phyloP scores from a whole-genome alignment of 2,329 filamentous ascomycete genomes.

The Nemania bipapillata region DNA sequence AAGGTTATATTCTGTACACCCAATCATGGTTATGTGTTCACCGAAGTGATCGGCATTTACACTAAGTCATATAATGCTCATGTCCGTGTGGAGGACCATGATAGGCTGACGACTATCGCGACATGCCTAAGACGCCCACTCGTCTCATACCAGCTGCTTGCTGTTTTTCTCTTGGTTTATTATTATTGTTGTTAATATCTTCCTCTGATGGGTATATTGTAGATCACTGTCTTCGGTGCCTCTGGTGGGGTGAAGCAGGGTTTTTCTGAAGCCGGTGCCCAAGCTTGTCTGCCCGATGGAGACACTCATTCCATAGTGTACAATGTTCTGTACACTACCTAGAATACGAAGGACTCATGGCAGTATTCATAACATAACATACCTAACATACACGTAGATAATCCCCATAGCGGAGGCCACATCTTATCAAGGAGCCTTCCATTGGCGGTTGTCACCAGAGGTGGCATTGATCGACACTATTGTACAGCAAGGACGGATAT shows the following conservation, averaged over 20 bases:
- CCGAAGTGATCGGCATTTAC: slow-evolving; percentile 23
- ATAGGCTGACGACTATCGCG: slow-evolving; percentile 12
- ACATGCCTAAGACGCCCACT: slow-evolving; percentile 11
- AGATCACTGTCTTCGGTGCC: slow-evolving; percentile 23
- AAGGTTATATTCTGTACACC: slow-evolving; percentile 5
- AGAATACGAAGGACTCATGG: slow-evolving; percentile 7
- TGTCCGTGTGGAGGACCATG: slow-evolving; percentile 18
- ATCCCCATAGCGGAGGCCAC: slow-evolving; percentile 23
- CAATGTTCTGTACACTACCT: background rate
- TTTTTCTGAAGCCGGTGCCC: slow-evolving; percentile 20
- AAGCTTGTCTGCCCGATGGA: slow-evolving; percentile 22
- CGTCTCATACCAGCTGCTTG: slow-evolving; percentile 9
- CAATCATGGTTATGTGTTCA: slow-evolving; percentile 16
- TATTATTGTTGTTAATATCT: background rate
- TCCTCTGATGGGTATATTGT: background rate
- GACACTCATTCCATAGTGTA: slow-evolving; percentile 15
- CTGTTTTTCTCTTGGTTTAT: background rate
- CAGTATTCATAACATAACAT: slow-evolving; percentile 20
- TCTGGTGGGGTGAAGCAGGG: slow-evolving; percentile 19
- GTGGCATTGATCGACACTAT: slow-evolving; percentile 17
- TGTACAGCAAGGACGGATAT: background rate
- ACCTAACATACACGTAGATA: background rate
- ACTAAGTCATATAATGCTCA: background rate
- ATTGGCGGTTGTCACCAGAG: slow-evolving; percentile 17
- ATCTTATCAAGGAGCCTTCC: slow-evolving; percentile 16